Base-by-base conservation (phyloP, 2,329 filamentous ascomycete species). In the Cucurbitaria berberidis region DNA sequence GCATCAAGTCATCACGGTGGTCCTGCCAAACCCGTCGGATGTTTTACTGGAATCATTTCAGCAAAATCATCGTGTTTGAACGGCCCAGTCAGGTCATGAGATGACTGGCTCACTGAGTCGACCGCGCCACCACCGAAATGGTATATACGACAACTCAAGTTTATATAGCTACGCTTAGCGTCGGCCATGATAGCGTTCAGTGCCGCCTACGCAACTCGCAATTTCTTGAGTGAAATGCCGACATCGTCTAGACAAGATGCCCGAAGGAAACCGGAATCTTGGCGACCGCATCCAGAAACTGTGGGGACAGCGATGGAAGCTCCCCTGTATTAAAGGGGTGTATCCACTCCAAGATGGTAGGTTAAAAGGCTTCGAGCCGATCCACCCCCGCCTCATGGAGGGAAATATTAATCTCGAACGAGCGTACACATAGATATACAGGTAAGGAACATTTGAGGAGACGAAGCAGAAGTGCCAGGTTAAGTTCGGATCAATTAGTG, bases 271-370 rank as follows among this genome's bases (percentile, higher is more conserved):
- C 34, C 74, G 72, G 72, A 68, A 72, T 44, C 63, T 75, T 0
- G 72, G 72, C 30, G 71, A 73, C 45, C 64, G 62, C 39, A 73
- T 73, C 38, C 48, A 66, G 32, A 70, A 64, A 8, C 55, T 75
- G 10, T 75, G 72, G 72, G 65, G 68, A 22, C 58, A 62, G 45
- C 55, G 70, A 16, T 75, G 72, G 72, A 71, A 68, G 27, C 64
- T 73, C 21, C 72, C 72, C 3, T 72, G 70, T 46, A 59, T 55
- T 32, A 57, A 61, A 13, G 80, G 84, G 44, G 79, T 91, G 4
- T 89, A 89, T 60, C 86, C 87, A 0, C 91, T 91, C 77, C 88
- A 91, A 75, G 89, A 91, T 69, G 87, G 86, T 26, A 76, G 79
- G 15, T 82, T 82, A 56, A 80, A 85, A 53, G 89, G 91, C 70